Evolutionary conservation across 192 early-diverging fungal species (phyloP), one percentile per base, ranked within the genome.

Genomic region (Martensiomyces pterosporus): DNA sequence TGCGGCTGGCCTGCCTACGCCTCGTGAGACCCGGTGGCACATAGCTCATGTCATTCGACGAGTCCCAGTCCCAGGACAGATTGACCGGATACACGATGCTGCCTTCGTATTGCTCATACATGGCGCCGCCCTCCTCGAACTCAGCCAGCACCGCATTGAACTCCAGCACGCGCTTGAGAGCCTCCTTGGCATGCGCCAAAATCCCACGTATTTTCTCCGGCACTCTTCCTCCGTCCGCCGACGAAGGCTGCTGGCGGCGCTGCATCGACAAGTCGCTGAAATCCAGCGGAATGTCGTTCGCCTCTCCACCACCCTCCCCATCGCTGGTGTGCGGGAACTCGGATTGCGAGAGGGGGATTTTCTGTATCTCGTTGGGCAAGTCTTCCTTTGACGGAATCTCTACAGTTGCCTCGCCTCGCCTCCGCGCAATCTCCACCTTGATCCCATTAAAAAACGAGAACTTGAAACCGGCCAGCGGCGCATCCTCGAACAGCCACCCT

Each of bases 401-500:
- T 24, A 86, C 67, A 2, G 68, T 65, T 0, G 80, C 54, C 16
- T 39, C 49, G 2, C 47, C 46, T 6, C 41, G 42, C n/a, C 42
- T 26, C 2, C 54, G 56, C 2, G 71, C 66, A 13, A 76, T 45
- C 13, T 64, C 68, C 4, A 84, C 68, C 36, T 57, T 70, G 42
- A 80, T 75, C 13, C 84, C 78, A 60, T 81, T 84, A 67, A 84
- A 82, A 37, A 86, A 87, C 2, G 49, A 16, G 39, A 88, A 74
- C 43, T 78, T 64, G 56, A 87, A 87, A 19, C 79, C 76, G 9
- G 80, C 67, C 15, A 55, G 45, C 6, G 85, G 84, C 15, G 39
- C 47, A 41, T 89, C 86, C 37, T 87, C 86, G 76, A 85, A 87
- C 41, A 86, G 42, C 16, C 62, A 40, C 42, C 80, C 86, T 25